Evolutionary conservation across 306 rosid genomes (phyloP).

Genomic region (Astragalus membranaceus): DNA sequence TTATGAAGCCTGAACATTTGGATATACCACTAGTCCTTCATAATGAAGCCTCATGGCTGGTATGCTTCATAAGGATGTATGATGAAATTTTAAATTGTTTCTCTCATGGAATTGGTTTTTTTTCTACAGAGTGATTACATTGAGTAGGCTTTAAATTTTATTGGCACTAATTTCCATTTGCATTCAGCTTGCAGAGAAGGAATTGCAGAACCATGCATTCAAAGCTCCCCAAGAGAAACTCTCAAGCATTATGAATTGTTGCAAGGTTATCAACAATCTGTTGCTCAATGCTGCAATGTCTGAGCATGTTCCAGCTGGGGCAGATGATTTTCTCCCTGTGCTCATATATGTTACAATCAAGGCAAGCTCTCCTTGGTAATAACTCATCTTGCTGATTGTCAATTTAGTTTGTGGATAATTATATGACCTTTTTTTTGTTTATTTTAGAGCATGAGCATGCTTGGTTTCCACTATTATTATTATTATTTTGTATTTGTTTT

Average conservation of each 20-base stretch:
- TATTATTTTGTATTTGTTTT: not conserved
- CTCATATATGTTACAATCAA: no score
- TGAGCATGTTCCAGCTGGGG: slow-evolving; percentile 60
- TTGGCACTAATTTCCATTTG: slow-evolving; percentile 1
- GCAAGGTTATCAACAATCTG: slow-evolving; percentile 64
- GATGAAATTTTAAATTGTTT: not conserved
- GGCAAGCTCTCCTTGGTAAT: no score
- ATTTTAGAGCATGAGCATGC: not conserved
- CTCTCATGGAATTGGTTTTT: not conserved
- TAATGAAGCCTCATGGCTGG: no score
- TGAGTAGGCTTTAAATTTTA: not conserved
- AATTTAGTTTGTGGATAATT: not conserved
- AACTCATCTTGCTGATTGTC: not conserved
- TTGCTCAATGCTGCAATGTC: slow-evolving; percentile 58
- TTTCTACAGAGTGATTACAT: not conserved
- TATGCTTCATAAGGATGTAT: slow-evolving; percentile 17
- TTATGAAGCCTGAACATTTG: no score
- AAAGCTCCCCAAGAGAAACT: slow-evolving; percentile 75
- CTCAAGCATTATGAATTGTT: slow-evolving; percentile 54
- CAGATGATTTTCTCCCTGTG: no score
- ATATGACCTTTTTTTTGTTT: not conserved
- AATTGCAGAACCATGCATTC: slow-evolving; percentile 56
- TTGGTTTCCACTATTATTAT: not conserved
- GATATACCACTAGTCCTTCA: no score
- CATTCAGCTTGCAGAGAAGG: slow-evolving; percentile 63